Evolutionary conservation across 2,329 filamentous ascomycete genomes (phyloP).

Genomic region (Fusarium concolor): DNA sequence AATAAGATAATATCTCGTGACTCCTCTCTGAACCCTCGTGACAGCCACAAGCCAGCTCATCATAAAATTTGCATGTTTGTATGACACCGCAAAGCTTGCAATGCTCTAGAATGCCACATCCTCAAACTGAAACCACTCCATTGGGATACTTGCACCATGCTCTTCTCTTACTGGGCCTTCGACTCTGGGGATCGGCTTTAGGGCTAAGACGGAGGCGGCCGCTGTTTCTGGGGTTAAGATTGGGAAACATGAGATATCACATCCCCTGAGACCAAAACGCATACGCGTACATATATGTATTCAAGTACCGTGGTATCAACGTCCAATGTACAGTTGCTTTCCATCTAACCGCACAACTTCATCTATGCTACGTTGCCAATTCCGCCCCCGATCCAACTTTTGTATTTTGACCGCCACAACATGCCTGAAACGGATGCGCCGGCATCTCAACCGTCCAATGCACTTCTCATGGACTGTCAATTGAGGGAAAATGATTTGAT

Average conservation of each 20-base stretch:
- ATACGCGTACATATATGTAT: constrained; percentile 10
- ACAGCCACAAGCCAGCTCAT: constrained; percentile 17
- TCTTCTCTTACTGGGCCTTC: constrained; percentile 2
- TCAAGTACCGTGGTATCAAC: constrained; percentile 5
- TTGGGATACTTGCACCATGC: constrained; percentile 14
- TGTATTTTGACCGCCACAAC: background rate
- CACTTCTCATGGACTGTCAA: constrained; percentile 11
- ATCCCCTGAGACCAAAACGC: background rate
- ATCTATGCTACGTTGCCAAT: constrained; percentile 22
- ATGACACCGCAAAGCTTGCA: background rate
- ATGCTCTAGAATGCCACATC: background rate
- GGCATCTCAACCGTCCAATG: background rate
- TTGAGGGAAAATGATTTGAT: constrained; percentile 10
- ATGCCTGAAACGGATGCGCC: constrained; percentile 15
- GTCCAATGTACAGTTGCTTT: background rate
- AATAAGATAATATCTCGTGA: constrained; percentile 12
- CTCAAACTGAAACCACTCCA: constrained; percentile 21
- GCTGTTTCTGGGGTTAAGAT: constrained; percentile 19
- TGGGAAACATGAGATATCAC: constrained; percentile 12
- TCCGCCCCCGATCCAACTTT: background rate
- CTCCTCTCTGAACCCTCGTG: background rate
- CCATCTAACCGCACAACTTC: constrained; percentile 8
- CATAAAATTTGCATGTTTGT: background rate
- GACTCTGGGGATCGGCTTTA: constrained; percentile 5
- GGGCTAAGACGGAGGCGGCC: constrained; percentile 12